Evolutionary conservation across 2,329 filamentous ascomycete genomes (phyloP).

Genomic region (Claviceps quebecensis): DNA sequence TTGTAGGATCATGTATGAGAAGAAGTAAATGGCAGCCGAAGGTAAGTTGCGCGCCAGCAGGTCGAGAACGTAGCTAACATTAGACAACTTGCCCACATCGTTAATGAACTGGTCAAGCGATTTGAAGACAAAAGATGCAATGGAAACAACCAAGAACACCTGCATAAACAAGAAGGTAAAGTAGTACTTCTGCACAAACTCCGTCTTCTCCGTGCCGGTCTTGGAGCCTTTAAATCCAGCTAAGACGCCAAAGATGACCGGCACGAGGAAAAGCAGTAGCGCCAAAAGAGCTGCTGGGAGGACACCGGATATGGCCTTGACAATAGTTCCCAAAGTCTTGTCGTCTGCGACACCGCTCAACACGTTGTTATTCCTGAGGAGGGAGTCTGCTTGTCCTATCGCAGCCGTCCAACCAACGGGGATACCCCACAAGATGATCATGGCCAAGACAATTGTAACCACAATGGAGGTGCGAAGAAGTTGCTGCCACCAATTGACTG

Average conservation of each 20-base stretch:
- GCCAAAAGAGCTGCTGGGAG: slow-evolving; percentile 66
- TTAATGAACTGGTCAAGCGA: slow-evolving; percentile 50
- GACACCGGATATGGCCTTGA: slow-evolving; percentile 63
- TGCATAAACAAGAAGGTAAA: slow-evolving; percentile 92
- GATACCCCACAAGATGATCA: slow-evolving; percentile 81
- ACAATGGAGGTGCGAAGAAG: slow-evolving; percentile 61
- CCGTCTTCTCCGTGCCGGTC: slow-evolving; percentile 63
- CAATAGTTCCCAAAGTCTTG: slow-evolving; percentile 43
- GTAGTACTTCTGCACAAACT: slow-evolving; percentile 85
- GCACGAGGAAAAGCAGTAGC: slow-evolving; percentile 67
- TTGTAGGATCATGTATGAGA: slow-evolving; percentile 95
- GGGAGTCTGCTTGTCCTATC: slow-evolving; percentile 59
- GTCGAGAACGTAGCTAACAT: slow-evolving; percentile 53
- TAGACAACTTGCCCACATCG: slow-evolving; percentile 26
- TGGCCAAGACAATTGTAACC: slow-evolving; percentile 49
- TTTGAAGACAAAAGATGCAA: slow-evolving; percentile 58
- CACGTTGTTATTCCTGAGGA: slow-evolving; percentile 55
- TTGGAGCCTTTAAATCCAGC: slow-evolving; percentile 64
- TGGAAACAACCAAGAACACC: slow-evolving; percentile 82
- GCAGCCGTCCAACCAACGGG: slow-evolving; percentile 80
- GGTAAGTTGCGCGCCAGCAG: slow-evolving; percentile 69
- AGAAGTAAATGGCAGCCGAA: slow-evolving; percentile 88
- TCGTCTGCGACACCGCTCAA: slow-evolving; percentile 54
- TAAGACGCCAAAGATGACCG: slow-evolving; percentile 61
- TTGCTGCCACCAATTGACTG: slow-evolving; percentile 83